Percentiles rank a stretch among this genome's conserved stretches.
phyloP scores from a whole-genome alignment of 108 stramenopile species.

The Nitzschia palea region DNA sequence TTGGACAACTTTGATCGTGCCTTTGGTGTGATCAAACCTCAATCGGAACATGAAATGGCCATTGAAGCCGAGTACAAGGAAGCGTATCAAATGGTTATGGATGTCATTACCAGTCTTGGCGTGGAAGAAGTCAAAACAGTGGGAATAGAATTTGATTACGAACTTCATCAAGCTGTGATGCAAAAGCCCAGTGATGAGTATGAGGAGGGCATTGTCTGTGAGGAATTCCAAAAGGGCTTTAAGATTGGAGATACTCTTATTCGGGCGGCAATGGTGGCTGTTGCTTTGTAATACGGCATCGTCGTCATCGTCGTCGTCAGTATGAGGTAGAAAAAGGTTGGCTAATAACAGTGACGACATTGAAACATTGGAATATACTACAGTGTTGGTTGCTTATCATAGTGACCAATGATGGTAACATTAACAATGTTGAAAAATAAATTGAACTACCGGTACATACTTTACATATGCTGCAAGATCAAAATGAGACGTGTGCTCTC shows the following conservation, averaged over 20 bases:
- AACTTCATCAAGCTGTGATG: slow-evolving; percentile 88
- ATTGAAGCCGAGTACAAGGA: slow-evolving; percentile 73
- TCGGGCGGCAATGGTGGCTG: slow-evolving; percentile 87
- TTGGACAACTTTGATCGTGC: slow-evolving; percentile 88
- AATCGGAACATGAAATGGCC: slow-evolving; percentile 57
- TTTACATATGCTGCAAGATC: too few species aligned
- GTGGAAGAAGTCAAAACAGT: slow-evolving; percentile 81
- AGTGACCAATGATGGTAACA: too few species aligned
- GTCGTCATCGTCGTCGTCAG: too few species aligned
- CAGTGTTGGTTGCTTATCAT: too few species aligned
- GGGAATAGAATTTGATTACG: slow-evolving; percentile 86
- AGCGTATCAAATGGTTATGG: slow-evolving; percentile 62
- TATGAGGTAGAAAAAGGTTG: too few species aligned
- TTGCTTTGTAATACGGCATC: slow-evolving; percentile 66
- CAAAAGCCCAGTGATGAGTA: slow-evolving; percentile 73
- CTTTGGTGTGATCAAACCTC: slow-evolving; percentile 57
- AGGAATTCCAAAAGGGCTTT: slow-evolving; percentile 85
- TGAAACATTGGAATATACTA: too few species aligned
- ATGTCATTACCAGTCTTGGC: slow-evolving; percentile 65
- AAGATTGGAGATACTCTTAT: slow-evolving; percentile 71
- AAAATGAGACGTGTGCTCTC: too few species aligned
- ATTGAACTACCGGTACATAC: too few species aligned
- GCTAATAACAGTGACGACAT: too few species aligned
- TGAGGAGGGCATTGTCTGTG: slow-evolving; percentile 87
- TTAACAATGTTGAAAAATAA: too few species aligned